phyloP scores from a whole-genome alignment of 192 early-diverging fungal genomes.

The Coemansia sp. region DNA sequence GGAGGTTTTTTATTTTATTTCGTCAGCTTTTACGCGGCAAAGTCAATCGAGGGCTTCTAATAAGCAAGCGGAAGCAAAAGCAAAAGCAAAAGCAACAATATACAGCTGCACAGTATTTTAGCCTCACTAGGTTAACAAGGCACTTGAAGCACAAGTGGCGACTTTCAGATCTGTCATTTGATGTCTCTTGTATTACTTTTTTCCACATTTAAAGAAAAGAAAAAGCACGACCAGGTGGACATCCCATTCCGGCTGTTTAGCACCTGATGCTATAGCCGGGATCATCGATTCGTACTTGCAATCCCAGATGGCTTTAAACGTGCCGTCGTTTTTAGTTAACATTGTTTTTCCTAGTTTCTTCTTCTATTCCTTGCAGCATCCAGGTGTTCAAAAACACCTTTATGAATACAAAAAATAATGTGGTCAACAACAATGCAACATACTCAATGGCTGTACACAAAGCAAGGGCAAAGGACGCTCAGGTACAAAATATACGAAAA shows the following conservation, averaged over 20 bases:
- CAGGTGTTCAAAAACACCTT: background rate
- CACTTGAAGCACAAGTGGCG: background rate
- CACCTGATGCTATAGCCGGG: background rate
- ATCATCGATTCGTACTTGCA: background rate
- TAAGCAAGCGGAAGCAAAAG: background rate
- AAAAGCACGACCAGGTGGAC: background rate
- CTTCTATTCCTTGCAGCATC: background rate
- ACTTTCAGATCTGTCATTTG: constrained; percentile 1
- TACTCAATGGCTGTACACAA: background rate
- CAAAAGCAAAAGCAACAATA: background rate
- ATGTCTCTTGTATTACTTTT: background rate
- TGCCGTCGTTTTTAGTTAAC: background rate
- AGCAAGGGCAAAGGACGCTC: background rate
- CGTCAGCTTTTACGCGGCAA: background rate
- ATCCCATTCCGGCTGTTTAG: background rate
- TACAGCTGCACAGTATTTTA: background rate
- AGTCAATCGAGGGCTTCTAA: background rate
- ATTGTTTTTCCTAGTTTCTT: background rate
- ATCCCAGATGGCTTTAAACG: background rate
- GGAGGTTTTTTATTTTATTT: background rate
- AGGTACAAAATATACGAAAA: background rate
- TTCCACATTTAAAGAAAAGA: background rate
- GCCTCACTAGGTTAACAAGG: background rate
- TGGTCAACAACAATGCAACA: background rate
- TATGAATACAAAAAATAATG: background rate